Evolutionary conservation across 352 stramenopile species (phyloP), one percentile per base, ranked within the genome.

Genomic region (Phytopythium aichiense): DNA sequence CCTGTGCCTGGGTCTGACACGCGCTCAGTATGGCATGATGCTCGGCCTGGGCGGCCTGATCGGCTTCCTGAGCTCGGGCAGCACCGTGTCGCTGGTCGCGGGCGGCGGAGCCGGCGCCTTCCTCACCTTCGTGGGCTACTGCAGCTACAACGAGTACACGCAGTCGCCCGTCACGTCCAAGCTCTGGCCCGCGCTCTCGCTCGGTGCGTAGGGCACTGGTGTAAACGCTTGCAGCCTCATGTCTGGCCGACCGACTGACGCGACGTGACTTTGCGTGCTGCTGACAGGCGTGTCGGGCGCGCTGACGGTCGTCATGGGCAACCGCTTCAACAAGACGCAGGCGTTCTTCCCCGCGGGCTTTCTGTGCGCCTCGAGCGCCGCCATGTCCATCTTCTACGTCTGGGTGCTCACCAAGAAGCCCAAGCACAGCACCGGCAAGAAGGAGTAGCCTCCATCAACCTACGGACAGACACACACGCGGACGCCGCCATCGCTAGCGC

Each of bases 71-170:
- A 91, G 76, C 77, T 84, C 84, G 7, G 86, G 84, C 18, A 91
- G 80, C 64, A 76, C 73, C 25, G 90, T 73, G 53, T 92, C 83
- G 2, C 66, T 81, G 23, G 56, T 88, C 52, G 83, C 82, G 15
- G 84, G 86, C 56, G 78, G 81, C 25, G 73, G 75, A 15, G 83
- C 84, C 9, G 86, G 86, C 40, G 71, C 81, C 25, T 86, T 93
- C 63, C 68, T 94, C 58, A 88, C 73, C 68, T 81, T 93, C 51
- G 73, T 94, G 55, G 84, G 86, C 67, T 92, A 91, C 69, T 86
- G 77, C 68, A 92, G 83, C 68, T 90, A 91, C 64, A 87, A 89
- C 67, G 85, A 94, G 62, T 94, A 91, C 73, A 81, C 73, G 66
- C 84, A 92, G 70, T 87, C 76, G 62, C 79, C 84, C 0, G 76